Conservation (phyloP, 441 rosid species). For the Brassica balearica region DNA sequence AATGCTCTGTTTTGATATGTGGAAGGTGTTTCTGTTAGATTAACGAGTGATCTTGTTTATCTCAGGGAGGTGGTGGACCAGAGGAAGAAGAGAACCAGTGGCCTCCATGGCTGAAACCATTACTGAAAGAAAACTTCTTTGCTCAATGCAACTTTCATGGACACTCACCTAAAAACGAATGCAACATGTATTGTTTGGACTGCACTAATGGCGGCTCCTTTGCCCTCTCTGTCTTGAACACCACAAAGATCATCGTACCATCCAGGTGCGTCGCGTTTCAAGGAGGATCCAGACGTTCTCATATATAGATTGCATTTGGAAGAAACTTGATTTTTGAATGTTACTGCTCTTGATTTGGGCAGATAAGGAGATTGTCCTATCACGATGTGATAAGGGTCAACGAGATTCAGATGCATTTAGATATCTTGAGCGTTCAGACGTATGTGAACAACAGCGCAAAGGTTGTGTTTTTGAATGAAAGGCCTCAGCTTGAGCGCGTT, state of each 20-base stretch:
- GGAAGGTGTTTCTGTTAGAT: not conserved
- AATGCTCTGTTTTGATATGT: not conserved
- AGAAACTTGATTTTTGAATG: not conserved
- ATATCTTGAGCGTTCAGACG: constrained; percentile 79
- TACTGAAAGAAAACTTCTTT: constrained; percentile 68
- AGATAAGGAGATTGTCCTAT: constrained; percentile 93
- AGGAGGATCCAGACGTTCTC: not conserved
- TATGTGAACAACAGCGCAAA: constrained; percentile 90
- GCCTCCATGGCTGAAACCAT: constrained; percentile 86
- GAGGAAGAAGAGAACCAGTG: constrained; percentile 70
- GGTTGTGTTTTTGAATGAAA: constrained; percentile 84
- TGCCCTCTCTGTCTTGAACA: constrained; percentile 70
- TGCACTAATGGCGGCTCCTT: constrained; percentile 78
- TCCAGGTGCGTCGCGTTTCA: constrained; percentile 59
- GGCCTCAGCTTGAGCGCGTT: constrained; percentile 86
- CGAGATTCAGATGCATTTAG: constrained; percentile 77
- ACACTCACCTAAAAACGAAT: constrained; percentile 85
- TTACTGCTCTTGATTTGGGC: constrained; percentile 20
- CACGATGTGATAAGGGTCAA: constrained; percentile 90
- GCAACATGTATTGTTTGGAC: constrained; percentile 88
- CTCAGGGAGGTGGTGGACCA: constrained; percentile 61
- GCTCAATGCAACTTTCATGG: constrained; percentile 75
- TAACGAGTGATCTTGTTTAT: not conserved
- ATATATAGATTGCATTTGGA: not conserved
- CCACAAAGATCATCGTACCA: constrained; percentile 73